Evolutionary conservation across 2,329 filamentous ascomycete species (phyloP).

Genomic region (Pleomassaria siparia): DNA sequence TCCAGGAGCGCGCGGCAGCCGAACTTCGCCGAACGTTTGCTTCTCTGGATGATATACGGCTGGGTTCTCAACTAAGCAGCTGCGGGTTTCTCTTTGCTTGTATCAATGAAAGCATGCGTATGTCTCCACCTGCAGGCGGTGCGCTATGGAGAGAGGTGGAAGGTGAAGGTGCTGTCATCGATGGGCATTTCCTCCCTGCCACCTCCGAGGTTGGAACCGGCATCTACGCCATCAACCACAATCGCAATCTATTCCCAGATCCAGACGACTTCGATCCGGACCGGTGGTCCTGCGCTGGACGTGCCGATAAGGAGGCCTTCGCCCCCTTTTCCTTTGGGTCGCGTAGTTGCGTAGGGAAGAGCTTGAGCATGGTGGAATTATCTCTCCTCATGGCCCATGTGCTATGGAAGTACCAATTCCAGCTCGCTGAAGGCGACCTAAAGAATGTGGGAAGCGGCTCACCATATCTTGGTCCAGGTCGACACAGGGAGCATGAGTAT

Average conservation of each 20-base stretch:
- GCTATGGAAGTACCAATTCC: background rate
- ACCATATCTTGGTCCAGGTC: no score
- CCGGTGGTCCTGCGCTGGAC: slow-evolving; percentile 3
- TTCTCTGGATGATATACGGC: slow-evolving; percentile 15
- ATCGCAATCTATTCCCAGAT: slow-evolving; percentile 14
- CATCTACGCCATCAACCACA: slow-evolving; percentile 23
- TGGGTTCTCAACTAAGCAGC: slow-evolving; percentile 10
- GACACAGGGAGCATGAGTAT: no score
- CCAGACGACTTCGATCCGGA: slow-evolving; percentile 11
- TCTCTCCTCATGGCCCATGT: background rate
- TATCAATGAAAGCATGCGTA: slow-evolving; percentile 23
- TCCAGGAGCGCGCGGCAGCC: slow-evolving; percentile 9
- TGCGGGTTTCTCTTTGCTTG: slow-evolving; percentile 22
- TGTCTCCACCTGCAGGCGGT: slow-evolving; percentile 16
- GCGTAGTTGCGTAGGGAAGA: slow-evolving; percentile 4
- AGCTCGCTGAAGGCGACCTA: no score
- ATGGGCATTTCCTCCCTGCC: slow-evolving; percentile 17
- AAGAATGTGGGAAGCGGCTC: no score
- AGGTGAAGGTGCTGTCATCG: slow-evolving; percentile 8
- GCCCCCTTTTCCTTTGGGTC: slow-evolving; percentile 3
- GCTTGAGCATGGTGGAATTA: background rate
- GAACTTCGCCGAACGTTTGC: slow-evolving; percentile 15
- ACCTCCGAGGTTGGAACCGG: slow-evolving; percentile 17
- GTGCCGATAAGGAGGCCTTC: background rate
- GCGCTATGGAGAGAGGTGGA: slow-evolving; percentile 19